Percentiles rank a stretch among this genome's conserved stretches.
Conservation (phyloP, 75 land plant species). For the Chamaecyparis obtusa region DNA sequence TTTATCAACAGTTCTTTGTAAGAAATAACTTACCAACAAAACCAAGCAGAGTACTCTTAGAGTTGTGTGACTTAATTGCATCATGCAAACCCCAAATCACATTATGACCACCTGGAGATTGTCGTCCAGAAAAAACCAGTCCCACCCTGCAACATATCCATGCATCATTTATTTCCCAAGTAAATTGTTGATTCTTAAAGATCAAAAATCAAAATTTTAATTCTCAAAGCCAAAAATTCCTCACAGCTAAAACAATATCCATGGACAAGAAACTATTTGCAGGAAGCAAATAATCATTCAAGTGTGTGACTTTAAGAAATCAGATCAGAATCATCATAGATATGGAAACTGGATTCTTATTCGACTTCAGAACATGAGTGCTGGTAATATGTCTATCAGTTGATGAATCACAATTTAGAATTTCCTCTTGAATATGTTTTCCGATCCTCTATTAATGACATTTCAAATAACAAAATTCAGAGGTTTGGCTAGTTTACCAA, state of each 20-base stretch:
- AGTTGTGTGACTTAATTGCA: conserved; percentile 81
- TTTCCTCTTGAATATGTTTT: not conserved
- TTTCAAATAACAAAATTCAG: not conserved
- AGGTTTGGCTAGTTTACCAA: not conserved
- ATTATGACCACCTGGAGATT: conserved; percentile 99
- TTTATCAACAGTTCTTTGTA: not conserved
- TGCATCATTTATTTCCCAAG: not conserved
- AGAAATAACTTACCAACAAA: conserved; percentile 64
- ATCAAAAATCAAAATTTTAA: not conserved
- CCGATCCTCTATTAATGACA: not conserved
- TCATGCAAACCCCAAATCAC: conserved; percentile 83
- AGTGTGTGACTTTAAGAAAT: not conserved
- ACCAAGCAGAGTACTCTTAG: conserved; percentile 64
- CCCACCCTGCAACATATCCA: conserved; percentile 67
- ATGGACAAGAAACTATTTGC: not conserved
- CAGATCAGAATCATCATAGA: not conserved
- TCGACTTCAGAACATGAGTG: not conserved
- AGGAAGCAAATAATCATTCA: not conserved
- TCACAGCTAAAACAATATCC: not conserved
- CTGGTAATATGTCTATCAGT: not conserved
- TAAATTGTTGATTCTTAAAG: not conserved
- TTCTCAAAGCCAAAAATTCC: not conserved
- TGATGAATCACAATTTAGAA: not conserved
- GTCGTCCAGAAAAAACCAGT: conserved; percentile 91
- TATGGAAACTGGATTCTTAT: too few species aligned